These are phyloP conservation scores for Hemisphaericaspora lyxosophila DNA, from an alignment of 1,139 yeast genomes.

Conservation along the genomic window DNA sequence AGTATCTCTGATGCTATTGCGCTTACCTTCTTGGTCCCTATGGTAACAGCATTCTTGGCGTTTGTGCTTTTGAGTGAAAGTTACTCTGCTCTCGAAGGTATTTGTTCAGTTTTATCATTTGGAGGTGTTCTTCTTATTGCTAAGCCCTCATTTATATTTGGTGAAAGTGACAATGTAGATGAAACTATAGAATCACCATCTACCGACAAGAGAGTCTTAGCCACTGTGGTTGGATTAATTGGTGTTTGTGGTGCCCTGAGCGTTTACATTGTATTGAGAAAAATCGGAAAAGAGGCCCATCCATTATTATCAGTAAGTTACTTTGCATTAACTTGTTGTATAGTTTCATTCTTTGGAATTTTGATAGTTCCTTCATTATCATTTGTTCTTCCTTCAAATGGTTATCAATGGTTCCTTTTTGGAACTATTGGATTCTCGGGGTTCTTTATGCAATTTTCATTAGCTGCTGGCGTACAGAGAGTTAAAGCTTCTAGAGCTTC, in stretches of 20 bases:
- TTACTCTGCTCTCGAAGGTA: constrained; percentile 65
- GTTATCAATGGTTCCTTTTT: constrained; percentile 66
- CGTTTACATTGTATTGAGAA: constrained; percentile 71
- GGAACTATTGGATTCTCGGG: constrained; percentile 70
- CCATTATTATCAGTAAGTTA: constrained; percentile 78
- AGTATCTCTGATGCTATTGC: constrained; percentile 76
- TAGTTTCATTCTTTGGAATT: constrained; percentile 58
- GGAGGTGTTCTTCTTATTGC: constrained; percentile 80
- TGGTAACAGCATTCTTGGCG: constrained; percentile 75
- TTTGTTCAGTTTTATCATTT: constrained; percentile 68
- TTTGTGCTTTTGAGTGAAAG: constrained; percentile 64
- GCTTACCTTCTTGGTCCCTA: constrained; percentile 75
- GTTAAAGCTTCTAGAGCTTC: constrained; percentile 80
- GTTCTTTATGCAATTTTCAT: constrained; percentile 72
- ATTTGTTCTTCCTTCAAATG: constrained; percentile 59
- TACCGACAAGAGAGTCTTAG: constrained; percentile 46
- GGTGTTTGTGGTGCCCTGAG: constrained; percentile 73
- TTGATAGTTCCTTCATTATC: constrained; percentile 55
- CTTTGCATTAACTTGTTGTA: constrained; percentile 61
- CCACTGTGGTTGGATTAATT: constrained; percentile 62
- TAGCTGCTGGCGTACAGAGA: constrained; percentile 82
- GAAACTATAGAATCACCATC: constrained; percentile 41
- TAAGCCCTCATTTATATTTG: constrained; percentile 74
- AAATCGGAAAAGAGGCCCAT: constrained; percentile 76
- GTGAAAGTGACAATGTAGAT: constrained; percentile 30